Evolutionary conservation across 495 filamentous ascomycete species (phyloP), one percentile per base, ranked within the genome.

Genomic region (Lasiosphaeria hispida): DNA sequence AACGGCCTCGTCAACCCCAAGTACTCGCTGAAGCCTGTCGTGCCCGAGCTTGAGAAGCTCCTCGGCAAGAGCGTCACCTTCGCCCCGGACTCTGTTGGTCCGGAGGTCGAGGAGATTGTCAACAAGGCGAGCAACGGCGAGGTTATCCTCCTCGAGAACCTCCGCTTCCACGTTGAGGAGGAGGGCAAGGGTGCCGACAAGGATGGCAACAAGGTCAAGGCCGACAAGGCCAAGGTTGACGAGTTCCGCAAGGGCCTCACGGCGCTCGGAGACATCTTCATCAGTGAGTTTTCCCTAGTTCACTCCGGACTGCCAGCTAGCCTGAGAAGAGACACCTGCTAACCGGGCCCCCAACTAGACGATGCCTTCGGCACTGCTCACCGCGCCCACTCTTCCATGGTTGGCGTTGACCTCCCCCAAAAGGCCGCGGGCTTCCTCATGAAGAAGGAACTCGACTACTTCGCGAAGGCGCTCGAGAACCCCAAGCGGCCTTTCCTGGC

Each of bases 401-500:
- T 99, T 67, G 94, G 94, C 65, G 81, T 96, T 49, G 86, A 97
- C 58, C 87, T 97, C 18, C 92, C 94, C 50, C 90, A 96, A 73
- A 96, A 93, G 80, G 94, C 94, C 6, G 88, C 92, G 52, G 94
- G 94, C 48, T 97, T 96, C 85, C 86, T 99, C 64, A 89, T 99
- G 79, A 99, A 99, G 88, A 99, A 97, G 81, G 94, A 99, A 75
- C 90, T 99, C 47, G 93, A 97, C 69, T 99, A 97, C 86, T 99
- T 99, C 73, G 94, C 94, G 55, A 84, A 96, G 80, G 94, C 93
- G 35, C 89, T 99, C 36, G 94, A 99, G 80, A 83, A 82, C 63
- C 94, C 94, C 38, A 80, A 92, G 78, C 86, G 92, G 23, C 95
- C 95, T 57, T 99, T 99, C 88, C 89, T 99, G 14, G 95, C 94